phyloP scores from a whole-genome alignment of 805 yeast species.

The Saccharomycopsis lassenensis region DNA sequence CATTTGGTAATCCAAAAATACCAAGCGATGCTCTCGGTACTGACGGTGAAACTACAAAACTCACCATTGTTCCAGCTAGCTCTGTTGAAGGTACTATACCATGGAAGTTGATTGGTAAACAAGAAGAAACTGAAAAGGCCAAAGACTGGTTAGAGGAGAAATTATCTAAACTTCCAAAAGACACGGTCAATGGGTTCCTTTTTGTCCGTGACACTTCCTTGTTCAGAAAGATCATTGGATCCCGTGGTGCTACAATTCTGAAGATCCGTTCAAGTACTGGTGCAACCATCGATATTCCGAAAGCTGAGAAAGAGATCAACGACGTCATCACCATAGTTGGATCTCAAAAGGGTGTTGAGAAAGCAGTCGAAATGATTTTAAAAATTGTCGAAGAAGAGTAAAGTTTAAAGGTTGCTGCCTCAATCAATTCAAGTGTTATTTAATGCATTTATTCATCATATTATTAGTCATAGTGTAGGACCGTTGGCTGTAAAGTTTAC shows the following conservation, averaged over 20 bases:
- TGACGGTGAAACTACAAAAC: conserved; percentile 31
- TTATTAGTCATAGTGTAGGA: too few relatives aligned
- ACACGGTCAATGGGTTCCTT: conserved; percentile 47
- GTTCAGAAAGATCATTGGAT: conserved; percentile 63
- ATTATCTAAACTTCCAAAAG: conserved; percentile 35
- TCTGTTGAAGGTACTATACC: conserved; percentile 30
- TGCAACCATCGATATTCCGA: conserved; percentile 54
- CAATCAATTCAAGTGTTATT: too few relatives aligned
- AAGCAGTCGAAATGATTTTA: conserved; percentile 33
- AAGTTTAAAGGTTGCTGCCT: too few relatives aligned
- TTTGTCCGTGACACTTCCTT: conserved; percentile 40
- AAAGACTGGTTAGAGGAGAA: conserved; percentile 38
- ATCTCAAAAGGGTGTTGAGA: conserved; percentile 39
- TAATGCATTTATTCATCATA: too few relatives aligned
- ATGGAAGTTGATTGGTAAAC: conserved; percentile 57
- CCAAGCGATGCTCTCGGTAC: conserved; percentile 40
- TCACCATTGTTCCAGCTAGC: conserved; percentile 30
- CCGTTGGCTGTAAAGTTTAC: too few relatives aligned
- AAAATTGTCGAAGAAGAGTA: conserved; percentile 21
- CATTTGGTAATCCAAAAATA: not conserved
- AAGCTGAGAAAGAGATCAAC: conserved; percentile 37
- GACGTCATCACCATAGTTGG: conserved; percentile 55
- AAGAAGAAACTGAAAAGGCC: conserved; percentile 40
- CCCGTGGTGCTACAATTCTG: conserved; percentile 60
- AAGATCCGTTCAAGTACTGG: conserved; percentile 48